Conservation (phyloP, 2,329 filamentous ascomycete species). For the Cryphonectria nitschkei region DNA sequence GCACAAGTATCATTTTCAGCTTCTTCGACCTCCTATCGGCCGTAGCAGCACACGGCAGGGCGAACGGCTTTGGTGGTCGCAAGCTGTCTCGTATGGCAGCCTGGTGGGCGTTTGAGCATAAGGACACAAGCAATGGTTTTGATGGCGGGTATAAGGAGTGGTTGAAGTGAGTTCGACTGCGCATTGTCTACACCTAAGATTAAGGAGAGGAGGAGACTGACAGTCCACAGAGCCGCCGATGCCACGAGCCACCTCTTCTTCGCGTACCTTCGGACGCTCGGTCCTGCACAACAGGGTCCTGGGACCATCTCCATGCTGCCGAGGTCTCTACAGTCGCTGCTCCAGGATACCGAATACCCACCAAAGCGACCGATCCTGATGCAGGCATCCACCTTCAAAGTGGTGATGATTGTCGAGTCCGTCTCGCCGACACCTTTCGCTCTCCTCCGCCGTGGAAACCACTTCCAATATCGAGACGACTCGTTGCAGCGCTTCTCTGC, state of each 20-base stretch:
- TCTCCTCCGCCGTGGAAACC: constrained; percentile 83
- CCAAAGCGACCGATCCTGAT: constrained; percentile 77
- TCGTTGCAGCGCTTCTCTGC: constrained; percentile 85
- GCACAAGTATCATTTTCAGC: constrained; percentile 88
- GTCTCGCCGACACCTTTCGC: constrained; percentile 95
- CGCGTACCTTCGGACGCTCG: constrained; percentile 87
- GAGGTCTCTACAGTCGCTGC: constrained; percentile 85
- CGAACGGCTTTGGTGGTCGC: constrained; percentile 87
- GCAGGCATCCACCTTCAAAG: constrained; percentile 80
- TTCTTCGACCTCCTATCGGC: constrained; percentile 94
- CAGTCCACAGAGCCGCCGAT: constrained; percentile 74
- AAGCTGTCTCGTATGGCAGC: constrained; percentile 94
- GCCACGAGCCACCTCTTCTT: constrained; percentile 98
- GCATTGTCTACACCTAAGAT: background rate
- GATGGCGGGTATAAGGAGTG: constrained; percentile 92
- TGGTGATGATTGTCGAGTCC: constrained; percentile 94
- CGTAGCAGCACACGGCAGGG: constrained; percentile 89
- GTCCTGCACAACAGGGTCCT: constrained; percentile 72
- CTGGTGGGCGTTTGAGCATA: constrained; percentile 98
- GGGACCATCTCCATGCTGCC: constrained; percentile 85
- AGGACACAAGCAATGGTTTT: constrained; percentile 85
- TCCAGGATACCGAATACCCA: constrained; percentile 93
- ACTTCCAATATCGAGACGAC: constrained; percentile 93
- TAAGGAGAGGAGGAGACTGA: constrained; percentile 35
- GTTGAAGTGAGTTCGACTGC: constrained; percentile 64